Base-by-base conservation (phyloP, 805 yeast genomes). In the Candida michaelii region DNA sequence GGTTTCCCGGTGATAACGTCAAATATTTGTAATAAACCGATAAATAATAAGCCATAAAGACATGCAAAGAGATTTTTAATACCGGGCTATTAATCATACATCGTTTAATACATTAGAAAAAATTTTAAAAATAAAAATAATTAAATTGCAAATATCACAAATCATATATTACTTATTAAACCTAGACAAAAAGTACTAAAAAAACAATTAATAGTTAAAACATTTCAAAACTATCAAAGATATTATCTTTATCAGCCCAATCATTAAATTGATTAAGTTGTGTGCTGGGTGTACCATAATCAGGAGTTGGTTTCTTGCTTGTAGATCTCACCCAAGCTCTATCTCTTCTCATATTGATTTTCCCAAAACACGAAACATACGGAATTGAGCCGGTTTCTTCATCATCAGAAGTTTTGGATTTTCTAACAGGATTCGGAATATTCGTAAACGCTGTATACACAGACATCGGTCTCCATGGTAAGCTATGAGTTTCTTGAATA, bases 321-420 rank as follows among this genome's bases (percentile, higher is more conserved):
- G 54, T 51, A 13, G 50, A 45, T 27, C 73, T 53, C 2, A 54
- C 48, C 74, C 74, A 68, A 5, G 74, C 74, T 17, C 68, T 46
- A 30, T 61, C 63, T 27, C 47, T 51, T 40, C 74, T 51, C 74
- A 68, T 68, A 46, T 66, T 67, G 29, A 68, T 60, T 32, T 56
- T 60, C 5, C 74, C 74, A 45, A 68, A 67, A 45, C 73, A 65
- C 2, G 69, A 64, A 11, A 48, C 43, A 12, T 30, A 32, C 2
- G 73, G 71, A 10, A 64, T 52, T 19, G n/a, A 6, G 17, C 23
- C 23, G 8, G 10, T 4, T 17, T 24, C 37, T 9, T 34, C 37
- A 14, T 23, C 37, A 15, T 34, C 37, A 4, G 19, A 19, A 16
- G 5, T 55, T 59, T 23, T 51, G 55, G 40, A 18, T 39, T 18